Evolutionary conservation across 441 rosid genomes (phyloP).

Genomic region (Gossypium davidsonii): DNA sequence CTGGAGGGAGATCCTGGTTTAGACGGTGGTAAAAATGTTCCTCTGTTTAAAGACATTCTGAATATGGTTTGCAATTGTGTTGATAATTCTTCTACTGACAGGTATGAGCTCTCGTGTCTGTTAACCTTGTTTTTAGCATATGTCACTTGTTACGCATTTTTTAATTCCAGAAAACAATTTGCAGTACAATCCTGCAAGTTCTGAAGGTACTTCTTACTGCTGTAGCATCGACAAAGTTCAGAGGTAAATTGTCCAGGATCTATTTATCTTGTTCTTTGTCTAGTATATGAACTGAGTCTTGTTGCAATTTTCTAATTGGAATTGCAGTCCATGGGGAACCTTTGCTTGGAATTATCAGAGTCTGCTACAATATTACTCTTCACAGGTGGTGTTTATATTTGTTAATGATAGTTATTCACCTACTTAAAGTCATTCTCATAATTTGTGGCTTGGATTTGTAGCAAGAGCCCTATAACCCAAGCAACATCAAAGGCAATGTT

Average conservation of each 20-base stretch:
- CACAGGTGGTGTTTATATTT: conserved; percentile 58
- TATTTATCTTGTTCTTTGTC: conserved; percentile 8
- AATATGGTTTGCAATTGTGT: conserved; percentile 86
- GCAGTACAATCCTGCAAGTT: conserved; percentile 93
- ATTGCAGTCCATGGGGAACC: conserved; percentile 95
- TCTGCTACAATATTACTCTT: conserved; percentile 93
- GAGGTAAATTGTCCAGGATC: conserved; percentile 48
- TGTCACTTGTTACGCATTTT: conserved; percentile 19
- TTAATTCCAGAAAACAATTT: conserved; percentile 26
- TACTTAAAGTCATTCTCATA: conserved; percentile 22
- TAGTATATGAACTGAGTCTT: neutral
- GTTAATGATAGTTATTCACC: neutral
- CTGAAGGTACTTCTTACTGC: conserved; percentile 95
- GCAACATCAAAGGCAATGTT: conserved; percentile 99
- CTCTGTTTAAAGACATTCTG: conserved; percentile 81
- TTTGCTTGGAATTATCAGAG: conserved; percentile 92
- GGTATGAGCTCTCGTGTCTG: conserved; percentile 36
- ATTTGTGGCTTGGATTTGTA: conserved; percentile 39
- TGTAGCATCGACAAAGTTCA: conserved; percentile 86
- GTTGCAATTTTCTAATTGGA: neutral
- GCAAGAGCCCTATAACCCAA: conserved; percentile 99
- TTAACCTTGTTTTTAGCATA: conserved; percentile 9
- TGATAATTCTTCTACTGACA: conserved; percentile 91
- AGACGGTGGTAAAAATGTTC: conserved; percentile 77
- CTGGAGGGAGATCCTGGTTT: conserved; percentile 98